Evolutionary conservation across 768 basidiomycete genomes (phyloP), one percentile per base, ranked within the genome.

Genomic region (Piloderma croceum): DNA sequence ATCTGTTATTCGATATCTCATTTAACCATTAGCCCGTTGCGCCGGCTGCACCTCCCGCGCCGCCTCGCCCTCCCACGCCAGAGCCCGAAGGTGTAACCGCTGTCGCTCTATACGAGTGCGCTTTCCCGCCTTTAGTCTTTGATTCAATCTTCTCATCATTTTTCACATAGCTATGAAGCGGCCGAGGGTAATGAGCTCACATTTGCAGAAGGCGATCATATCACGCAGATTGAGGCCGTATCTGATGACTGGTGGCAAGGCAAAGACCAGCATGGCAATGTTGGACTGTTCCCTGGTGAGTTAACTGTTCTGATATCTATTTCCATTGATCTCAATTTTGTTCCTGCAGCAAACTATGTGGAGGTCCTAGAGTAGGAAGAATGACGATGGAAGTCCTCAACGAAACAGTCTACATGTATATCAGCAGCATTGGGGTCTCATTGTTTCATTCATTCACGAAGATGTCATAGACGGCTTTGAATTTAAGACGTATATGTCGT

Each of bases 211-310:
- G 89, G 88, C 20, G 91, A 92, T 24, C 64, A 68, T 41, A 87
- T 96, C 55, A 71, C 68, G 13, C 70, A 83, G 41, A 86, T 96
- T 39, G 86, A 90, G 53, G 79, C 82, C 39, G 79, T 77, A 5
- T 81, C 78, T 7, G 88, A 90, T n/a, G 89, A 89, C 49, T 91
- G 89, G 90, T 91, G 89, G 89, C 70, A 80, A 47, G 88, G 89
- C 3, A 74, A 63, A 51, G 74, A 76, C 49, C 36, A 56, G 23
- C 56, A 67, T 39, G 83, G 83, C 1, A 63, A 74, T 27, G 53
- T 67, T 36, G 88, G 87, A 17, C 64, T 87, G 52, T 89, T 89
- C 75, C 85, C 87, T 48, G 82, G 83, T 86, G 27, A 9, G 27
- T 29, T n/a, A n/a, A n/a, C n/a, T n/a, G n/a, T n/a, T n/a, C n/a